Conservation (phyloP, 495 filamentous ascomycete genomes). For the Glarea lozoyensis region DNA sequence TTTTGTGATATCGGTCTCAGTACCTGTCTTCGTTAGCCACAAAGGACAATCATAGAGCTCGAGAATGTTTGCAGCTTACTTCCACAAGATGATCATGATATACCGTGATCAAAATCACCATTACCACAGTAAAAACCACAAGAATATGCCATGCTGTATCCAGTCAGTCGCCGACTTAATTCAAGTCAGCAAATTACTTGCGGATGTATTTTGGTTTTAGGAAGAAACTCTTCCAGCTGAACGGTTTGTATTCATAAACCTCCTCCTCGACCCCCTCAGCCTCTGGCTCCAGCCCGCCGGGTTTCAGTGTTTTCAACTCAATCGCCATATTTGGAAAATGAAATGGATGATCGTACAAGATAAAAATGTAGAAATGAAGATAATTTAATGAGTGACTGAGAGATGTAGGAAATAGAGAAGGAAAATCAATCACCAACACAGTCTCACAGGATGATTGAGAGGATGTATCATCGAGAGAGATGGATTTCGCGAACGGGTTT, state of each 20-base stretch:
- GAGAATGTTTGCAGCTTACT: not conserved
- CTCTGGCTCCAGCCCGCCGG: too few relatives aligned
- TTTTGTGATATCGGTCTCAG: conserved; percentile 22
- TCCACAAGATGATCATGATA: conserved; percentile 3
- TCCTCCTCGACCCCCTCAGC: conserved; percentile 1
- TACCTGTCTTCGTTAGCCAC: conserved; percentile 11
- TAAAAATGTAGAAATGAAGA: too few relatives aligned
- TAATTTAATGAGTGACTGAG: too few relatives aligned
- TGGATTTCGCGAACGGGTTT: too few relatives aligned
- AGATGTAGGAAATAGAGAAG: too few relatives aligned
- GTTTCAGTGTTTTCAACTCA: too few relatives aligned
- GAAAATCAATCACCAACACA: too few relatives aligned
- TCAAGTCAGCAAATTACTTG: not conserved
- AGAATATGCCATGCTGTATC: conserved; percentile 5
- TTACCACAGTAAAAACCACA: not conserved
- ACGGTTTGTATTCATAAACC: conserved; percentile 3
- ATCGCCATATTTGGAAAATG: too few relatives aligned
- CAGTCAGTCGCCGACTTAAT: not conserved
- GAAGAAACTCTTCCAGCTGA: conserved; percentile 1
- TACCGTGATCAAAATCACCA: not conserved
- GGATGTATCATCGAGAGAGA: too few relatives aligned
- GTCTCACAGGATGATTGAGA: too few relatives aligned
- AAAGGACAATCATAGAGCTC: not conserved
- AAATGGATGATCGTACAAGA: too few relatives aligned
- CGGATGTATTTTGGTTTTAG: conserved; percentile 8